Evolutionary conservation across 225 moss, liverwort and hornwort species (phyloP), one percentile per base, ranked within the genome.

Genomic region (Marchantia polymorpha): DNA sequence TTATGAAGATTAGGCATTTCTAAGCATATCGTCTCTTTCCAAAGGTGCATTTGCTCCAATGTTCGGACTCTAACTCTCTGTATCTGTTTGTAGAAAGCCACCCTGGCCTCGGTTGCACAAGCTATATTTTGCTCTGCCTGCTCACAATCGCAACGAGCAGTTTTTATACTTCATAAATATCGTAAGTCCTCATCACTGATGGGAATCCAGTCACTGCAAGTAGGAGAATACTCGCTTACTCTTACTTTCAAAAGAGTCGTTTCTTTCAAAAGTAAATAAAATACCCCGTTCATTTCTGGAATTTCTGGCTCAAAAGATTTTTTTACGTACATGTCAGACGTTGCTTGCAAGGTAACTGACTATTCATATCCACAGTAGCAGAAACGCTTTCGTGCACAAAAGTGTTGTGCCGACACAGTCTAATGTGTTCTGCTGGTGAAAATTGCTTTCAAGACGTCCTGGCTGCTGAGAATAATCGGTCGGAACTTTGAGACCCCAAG

Each of bases 61-160:
- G n/a, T n/a, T n/a, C n/a, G n/a, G n/a, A n/a, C n/a, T n/a, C n/a
- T n/a, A n/a, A n/a, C n/a, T n/a, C n/a, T n/a, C n/a, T n/a, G n/a
- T n/a, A n/a, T 85, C 85, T 52, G 7, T 69, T 12, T 39, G 69
- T 0, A 86, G 84, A 85, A 90, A 86, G 26, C 94, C 92, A 7
- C 85, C 92, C 0, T 94, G 94, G 96, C 84, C 89, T 1, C 83
- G 92, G 15, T 84, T 96, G 19, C 94, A 96, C 69, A 96, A 90
- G 51, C 81, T 94, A 7, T 96, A 92, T 75, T 96, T 96, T 61
- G 91, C 84, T 17, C 25, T 92, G 3, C 92, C 92, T 46, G 92
- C 88, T 0, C 54, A 53, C 19, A 92, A 96, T 13, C 81, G 83
- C 6, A 87, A 89, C 10, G 94, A 96, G 25, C 94, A 96, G 1